Conservation (phyloP, 495 filamentous ascomycete genomes). For the Terfezia claveryi region DNA sequence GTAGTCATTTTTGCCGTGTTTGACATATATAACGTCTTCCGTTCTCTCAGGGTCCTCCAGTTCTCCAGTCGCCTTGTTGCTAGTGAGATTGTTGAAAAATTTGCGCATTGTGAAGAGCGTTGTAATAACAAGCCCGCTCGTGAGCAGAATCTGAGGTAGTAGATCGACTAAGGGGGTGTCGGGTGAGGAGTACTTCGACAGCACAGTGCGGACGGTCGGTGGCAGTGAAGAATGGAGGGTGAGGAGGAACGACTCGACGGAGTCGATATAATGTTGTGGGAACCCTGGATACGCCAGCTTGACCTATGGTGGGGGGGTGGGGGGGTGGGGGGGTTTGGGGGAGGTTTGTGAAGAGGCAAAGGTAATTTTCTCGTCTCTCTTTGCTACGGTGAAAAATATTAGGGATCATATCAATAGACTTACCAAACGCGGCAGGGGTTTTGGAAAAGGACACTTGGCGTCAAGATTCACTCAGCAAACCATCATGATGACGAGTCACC, state of each 20-base stretch:
- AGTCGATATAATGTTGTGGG: background rate
- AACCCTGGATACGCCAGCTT: background rate
- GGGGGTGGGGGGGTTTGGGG: background rate
- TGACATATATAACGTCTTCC: slow-evolving; percentile 9
- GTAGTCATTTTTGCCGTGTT: slow-evolving; percentile 12
- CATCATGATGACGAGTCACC: too few species aligned
- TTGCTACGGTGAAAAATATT: too few species aligned
- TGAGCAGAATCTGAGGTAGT: slow-evolving; percentile 9
- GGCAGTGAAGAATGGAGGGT: background rate
- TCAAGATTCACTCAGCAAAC: too few species aligned
- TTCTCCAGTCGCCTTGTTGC: slow-evolving; percentile 5
- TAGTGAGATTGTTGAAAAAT: slow-evolving; percentile 2
- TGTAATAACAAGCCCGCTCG: slow-evolving; percentile 8
- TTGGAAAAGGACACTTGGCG: too few species aligned
- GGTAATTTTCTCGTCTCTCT: too few species aligned
- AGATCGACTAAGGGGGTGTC: slow-evolving; percentile 8
- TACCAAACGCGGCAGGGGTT: too few species aligned
- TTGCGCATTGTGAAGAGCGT: background rate
- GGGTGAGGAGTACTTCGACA: background rate
- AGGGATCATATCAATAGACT: too few species aligned
- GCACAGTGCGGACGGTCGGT: background rate
- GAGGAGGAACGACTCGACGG: background rate
- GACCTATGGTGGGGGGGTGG: background rate
- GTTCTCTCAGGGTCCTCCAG: slow-evolving; percentile 4
- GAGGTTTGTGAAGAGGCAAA: background rate